Conservation (phyloP, 306 rosid species). For the Gillenia trifoliata region DNA sequence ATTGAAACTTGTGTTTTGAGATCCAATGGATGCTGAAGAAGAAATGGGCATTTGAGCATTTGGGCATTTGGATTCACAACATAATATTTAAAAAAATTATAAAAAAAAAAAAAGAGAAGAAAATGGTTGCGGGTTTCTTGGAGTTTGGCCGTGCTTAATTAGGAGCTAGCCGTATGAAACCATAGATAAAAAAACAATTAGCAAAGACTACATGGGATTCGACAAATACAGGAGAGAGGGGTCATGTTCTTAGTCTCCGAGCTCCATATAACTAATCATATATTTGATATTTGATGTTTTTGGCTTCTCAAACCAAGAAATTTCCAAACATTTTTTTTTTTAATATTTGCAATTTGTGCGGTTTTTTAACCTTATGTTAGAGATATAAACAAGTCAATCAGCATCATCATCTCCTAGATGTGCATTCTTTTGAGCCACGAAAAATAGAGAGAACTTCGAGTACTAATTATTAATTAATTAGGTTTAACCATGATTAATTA, state of each 20-base stretch:
- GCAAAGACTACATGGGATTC: slow-evolving; percentile 37
- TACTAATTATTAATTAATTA: not conserved
- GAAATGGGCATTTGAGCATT: slow-evolving; percentile 1
- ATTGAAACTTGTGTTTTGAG: slow-evolving; percentile 12
- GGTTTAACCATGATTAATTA: not conserved
- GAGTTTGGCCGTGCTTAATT: slow-evolving; percentile 6
- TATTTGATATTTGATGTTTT: not conserved
- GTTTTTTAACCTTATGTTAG: not conserved
- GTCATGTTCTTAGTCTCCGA: not conserved
- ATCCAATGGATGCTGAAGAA: slow-evolving; percentile 17
- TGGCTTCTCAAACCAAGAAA: slow-evolving; percentile 26
- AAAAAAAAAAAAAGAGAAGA: not conserved
- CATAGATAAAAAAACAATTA: slow-evolving; percentile 24
- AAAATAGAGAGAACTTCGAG: slow-evolving; percentile 30
- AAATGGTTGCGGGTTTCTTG: slow-evolving; percentile 2
- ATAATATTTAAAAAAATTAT: not conserved
- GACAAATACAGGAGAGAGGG: slow-evolving; percentile 31
- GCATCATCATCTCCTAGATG: slow-evolving; percentile 34
- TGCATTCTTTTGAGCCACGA: slow-evolving; percentile 57
- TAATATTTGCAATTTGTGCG: slow-evolving; percentile 12
- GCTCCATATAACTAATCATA: slow-evolving; percentile 8
- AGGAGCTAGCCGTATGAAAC: slow-evolving; percentile 20
- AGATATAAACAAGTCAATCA: slow-evolving; percentile 27
- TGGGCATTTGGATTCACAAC: slow-evolving; percentile 13
- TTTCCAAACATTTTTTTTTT: not conserved